Base-by-base conservation (phyloP, 2,329 filamentous ascomycete species). In the Dryadomyces quercus-mongolicae region DNA sequence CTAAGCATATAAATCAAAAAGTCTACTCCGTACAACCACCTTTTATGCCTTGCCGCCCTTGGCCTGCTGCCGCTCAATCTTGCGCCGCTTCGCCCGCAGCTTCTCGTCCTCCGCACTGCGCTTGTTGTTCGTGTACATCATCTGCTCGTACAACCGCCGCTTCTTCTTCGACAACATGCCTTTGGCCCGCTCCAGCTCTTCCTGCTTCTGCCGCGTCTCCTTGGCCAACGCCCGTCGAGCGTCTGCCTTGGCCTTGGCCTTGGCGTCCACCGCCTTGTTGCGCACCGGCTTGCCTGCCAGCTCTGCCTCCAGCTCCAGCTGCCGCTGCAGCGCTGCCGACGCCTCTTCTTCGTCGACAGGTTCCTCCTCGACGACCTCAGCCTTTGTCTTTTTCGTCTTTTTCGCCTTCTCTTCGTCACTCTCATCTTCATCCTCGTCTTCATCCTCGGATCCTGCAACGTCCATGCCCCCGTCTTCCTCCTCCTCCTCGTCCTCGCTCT, bases 111-210 rank as follows among this genome's bases (percentile, higher is more conserved):
- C 89, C 25, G 83, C 86, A 61, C 92, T 92, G 76, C 89, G 88
- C 78, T 93, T 91, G 72, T 85, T 91, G 71, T 96, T 95, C 58
- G 84, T 90, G 71, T 95, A 94, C 66, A 90, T 78, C 88, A 98
- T 98, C 75, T 96, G 93, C 76, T 97, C 93, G 61, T 92, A 86
- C 64, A 96, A 74, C 82, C 96, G 96, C 64, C 93, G 80, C 83
- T 97, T 98, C 81, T 94, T 93, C 70, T 94, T 88, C 70, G 86
- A 88, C 76, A 97, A 84, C 93, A 98, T 98, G 74, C 94, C 93
- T 81, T 95, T 96, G 68, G 88, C 85, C 59, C 92, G 80, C 70
- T 95, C 90, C 56, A 94, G 71, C 63, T 97, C 91, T 70, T 97
- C 93, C 4, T 86, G 84, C 66, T 93, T 87, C 64, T 83, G 77